These are phyloP conservation scores for Juncus inflexus DNA, from an alignment of 176 grass and related monocot species.

Conservation along the genomic window DNA sequence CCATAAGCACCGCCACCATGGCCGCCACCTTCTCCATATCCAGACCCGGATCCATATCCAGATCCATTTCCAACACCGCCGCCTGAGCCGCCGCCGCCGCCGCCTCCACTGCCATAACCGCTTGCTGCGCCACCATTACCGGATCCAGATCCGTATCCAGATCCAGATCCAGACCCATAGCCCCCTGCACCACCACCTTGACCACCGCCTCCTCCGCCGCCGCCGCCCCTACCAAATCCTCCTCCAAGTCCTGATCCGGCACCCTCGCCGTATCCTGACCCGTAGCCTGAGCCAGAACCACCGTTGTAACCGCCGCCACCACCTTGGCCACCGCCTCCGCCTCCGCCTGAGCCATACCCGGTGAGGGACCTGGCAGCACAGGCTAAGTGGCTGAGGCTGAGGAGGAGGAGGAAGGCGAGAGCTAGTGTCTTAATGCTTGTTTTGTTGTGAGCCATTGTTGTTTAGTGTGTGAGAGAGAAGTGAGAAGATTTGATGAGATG, in stretches of 20 bases:
- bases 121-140: slow-evolving; percentile 7
- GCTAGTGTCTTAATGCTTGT: slow-evolving; percentile 22
- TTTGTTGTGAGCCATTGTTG: slow-evolving; percentile 8
- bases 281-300: slow-evolving; percentile 13
- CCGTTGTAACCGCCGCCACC: slow-evolving; percentile 7
- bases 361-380: slow-evolving; percentile 23
- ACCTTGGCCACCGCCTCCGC: slow-evolving; percentile 22
- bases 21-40: slow-evolving; percentile 13
- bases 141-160: slow-evolving; percentile 12
- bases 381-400: slow-evolving; percentile 19
- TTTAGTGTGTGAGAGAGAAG: not conserved
- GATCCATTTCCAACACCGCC: slow-evolving; percentile 3
- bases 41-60: slow-evolving; percentile 19
- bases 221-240: slow-evolving; percentile 19
- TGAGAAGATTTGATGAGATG: slow-evolving; percentile 19
- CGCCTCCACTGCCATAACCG: not conserved
- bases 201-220: slow-evolving; percentile 20
- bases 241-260: slow-evolving; percentile 20
- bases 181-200: slow-evolving; percentile 12
- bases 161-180: slow-evolving; percentile 5
- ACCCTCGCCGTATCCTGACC: slow-evolving; percentile 25
- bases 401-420: slow-evolving; percentile 26
- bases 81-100: not conserved
- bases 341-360: not conserved
- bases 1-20: slow-evolving; percentile 1